These are phyloP conservation scores for Debaryomycetaceae sp. DNA, from an alignment of 1,139 yeast species.

Conservation along the genomic window DNA sequence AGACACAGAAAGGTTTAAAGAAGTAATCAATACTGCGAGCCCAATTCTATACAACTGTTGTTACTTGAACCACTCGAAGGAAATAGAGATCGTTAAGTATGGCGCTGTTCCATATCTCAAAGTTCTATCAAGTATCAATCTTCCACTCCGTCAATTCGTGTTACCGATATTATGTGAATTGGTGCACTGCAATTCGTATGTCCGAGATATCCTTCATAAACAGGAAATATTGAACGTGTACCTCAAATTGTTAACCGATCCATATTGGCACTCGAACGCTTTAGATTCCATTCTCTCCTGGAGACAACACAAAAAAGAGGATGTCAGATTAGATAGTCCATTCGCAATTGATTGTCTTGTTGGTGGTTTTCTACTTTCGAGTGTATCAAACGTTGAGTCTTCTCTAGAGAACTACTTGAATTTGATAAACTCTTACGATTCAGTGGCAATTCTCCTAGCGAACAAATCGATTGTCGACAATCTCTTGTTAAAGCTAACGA, in stretches of 20 bases:
- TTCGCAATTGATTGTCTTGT: slow-evolving; percentile 30
- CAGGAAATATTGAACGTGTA: slow-evolving; percentile 45
- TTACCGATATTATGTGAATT: slow-evolving; percentile 63
- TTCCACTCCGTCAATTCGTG: slow-evolving; percentile 58
- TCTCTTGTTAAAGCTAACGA: slow-evolving; percentile 25
- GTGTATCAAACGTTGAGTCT: slow-evolving; percentile 41
- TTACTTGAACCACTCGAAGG: slow-evolving; percentile 52
- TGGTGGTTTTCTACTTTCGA: slow-evolving; percentile 38
- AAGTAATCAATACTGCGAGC: slow-evolving; percentile 38
- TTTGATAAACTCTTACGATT: slow-evolving; percentile 20
- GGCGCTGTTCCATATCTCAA: slow-evolving; percentile 55
- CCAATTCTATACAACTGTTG: slow-evolving; percentile 55
- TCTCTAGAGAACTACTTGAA: slow-evolving; percentile 38
- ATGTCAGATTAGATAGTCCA: slow-evolving; percentile 22
- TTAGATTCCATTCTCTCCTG: slow-evolving; percentile 53
- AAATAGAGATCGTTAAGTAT: slow-evolving; percentile 48
- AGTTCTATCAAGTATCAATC: slow-evolving; percentile 40
- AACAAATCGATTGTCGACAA: slow-evolving; percentile 24
- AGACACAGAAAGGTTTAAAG: slow-evolving; percentile 29
- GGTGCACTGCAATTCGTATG: slow-evolving; percentile 45
- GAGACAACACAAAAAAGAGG: slow-evolving; percentile 27
- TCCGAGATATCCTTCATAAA: slow-evolving; percentile 35
- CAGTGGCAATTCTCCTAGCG: slow-evolving; percentile 22
- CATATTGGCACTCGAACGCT: slow-evolving; percentile 70
- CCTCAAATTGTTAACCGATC: slow-evolving; percentile 48